phyloP scores from a whole-genome alignment of 1,284 basidiomycete species.

The Sanguinoderma infundibulare region DNA sequence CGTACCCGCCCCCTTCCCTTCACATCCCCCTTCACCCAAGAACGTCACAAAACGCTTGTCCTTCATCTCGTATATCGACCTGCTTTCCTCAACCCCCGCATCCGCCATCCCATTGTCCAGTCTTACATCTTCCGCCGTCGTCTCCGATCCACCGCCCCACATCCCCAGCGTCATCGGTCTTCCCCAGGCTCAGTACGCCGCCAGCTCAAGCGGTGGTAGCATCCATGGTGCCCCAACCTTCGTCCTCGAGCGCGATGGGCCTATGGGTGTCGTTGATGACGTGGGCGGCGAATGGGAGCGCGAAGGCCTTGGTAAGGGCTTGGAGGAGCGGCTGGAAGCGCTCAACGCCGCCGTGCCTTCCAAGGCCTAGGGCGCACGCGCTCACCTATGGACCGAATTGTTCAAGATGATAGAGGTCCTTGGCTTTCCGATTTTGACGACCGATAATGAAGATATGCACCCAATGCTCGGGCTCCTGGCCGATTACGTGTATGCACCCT shows the following conservation, averaged over 20 bases:
- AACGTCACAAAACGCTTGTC: slow-evolving; percentile 69
- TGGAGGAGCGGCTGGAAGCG: slow-evolving; percentile 79
- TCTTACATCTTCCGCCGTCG: slow-evolving; percentile 62
- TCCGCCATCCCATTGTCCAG: slow-evolving; percentile 72
- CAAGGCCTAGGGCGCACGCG: slow-evolving; percentile 23
- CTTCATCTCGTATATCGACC: slow-evolving; percentile 85
- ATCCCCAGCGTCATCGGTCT: slow-evolving; percentile 60
- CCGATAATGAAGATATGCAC: slow-evolving; percentile 5
- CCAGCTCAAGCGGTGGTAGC: slow-evolving; percentile 34
- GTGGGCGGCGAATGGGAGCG: slow-evolving; percentile 83
- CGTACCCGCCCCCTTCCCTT: slow-evolving; percentile 39
- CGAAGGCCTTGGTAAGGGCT: slow-evolving; percentile 77
- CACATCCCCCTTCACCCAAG: slow-evolving; percentile 61
- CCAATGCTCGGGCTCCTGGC: slow-evolving; percentile 8
- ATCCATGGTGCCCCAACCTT: slow-evolving; percentile 28
- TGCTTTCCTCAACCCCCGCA: slow-evolving; percentile 76
- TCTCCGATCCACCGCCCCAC: slow-evolving; percentile 65
- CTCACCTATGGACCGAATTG: not conserved
- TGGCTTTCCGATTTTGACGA: not conserved
- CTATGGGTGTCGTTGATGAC: slow-evolving; percentile 47
- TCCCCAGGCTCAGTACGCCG: slow-evolving; percentile 34
- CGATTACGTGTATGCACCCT: slow-evolving; percentile 12
- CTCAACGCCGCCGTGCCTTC: slow-evolving; percentile 41
- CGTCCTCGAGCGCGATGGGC: slow-evolving; percentile 30
- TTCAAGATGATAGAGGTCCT: not conserved